A percentile compares a stretch with the other conserved stretches of the same genome.
phyloP scores from a whole-genome alignment of 1,139 yeast species.

The Eremothecium sinecaudum region DNA sequence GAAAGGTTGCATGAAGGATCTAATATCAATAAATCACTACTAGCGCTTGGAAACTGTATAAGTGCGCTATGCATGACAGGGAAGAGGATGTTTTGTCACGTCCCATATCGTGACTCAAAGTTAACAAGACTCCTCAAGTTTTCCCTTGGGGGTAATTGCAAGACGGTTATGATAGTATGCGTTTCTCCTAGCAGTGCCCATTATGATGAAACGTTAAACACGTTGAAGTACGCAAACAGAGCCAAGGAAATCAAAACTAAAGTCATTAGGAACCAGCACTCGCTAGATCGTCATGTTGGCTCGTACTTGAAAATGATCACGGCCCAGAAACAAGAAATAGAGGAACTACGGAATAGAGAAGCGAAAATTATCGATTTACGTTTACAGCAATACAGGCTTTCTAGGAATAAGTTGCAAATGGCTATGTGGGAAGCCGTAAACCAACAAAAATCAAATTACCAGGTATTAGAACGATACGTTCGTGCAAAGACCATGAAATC shows the following conservation, averaged over 20 bases:
- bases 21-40: slow-evolving; percentile 73
- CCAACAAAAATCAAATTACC: slow-evolving; percentile 35
- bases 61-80: slow-evolving; percentile 59
- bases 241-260: slow-evolving; percentile 88
- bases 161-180: slow-evolving; percentile 93
- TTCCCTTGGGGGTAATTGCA: slow-evolving; percentile 90
- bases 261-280: slow-evolving; percentile 62
- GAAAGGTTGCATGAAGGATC: slow-evolving; percentile 81
- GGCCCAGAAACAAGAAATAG: slow-evolving; percentile 71
- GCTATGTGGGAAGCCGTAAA: slow-evolving; percentile 37
- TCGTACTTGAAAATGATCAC: slow-evolving; percentile 79
- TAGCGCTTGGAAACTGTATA: slow-evolving; percentile 89
- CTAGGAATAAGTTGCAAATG: slow-evolving; percentile 34
- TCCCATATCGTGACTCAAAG: slow-evolving; percentile 87
- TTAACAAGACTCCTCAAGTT: slow-evolving; percentile 76
- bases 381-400: slow-evolving; percentile 29
- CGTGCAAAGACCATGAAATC: slow-evolving; percentile 38
- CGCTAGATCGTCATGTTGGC: slow-evolving; percentile 77
- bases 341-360: slow-evolving; percentile 54
- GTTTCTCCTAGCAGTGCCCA: slow-evolving; percentile 78
- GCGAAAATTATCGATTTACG: slow-evolving; percentile 34
- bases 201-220: slow-evolving; percentile 85
- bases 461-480: slow-evolving; percentile 39
- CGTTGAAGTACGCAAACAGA: slow-evolving; percentile 80
- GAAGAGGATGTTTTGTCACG: slow-evolving; percentile 39